phyloP scores from a whole-genome alignment of 306 rosid species.

The Benincasa hispida region DNA sequence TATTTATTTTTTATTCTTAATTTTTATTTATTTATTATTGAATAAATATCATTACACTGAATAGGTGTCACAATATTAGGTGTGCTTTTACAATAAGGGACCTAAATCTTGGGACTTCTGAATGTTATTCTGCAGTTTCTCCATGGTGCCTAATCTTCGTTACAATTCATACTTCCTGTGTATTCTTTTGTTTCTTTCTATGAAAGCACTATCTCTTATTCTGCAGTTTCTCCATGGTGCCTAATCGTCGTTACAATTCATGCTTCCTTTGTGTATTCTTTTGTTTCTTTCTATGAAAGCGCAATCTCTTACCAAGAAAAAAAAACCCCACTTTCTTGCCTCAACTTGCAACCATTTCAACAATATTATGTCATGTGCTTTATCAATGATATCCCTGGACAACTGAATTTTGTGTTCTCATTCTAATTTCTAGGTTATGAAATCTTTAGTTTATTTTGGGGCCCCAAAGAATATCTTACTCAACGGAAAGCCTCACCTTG shows the following conservation, averaged over 20 bases:
- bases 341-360: not conserved
- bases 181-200: too few species aligned
- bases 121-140: not conserved
- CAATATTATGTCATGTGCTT: not conserved
- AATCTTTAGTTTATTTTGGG: conserved; percentile 82
- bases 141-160: not conserved
- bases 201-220: not conserved
- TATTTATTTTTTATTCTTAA: too few species aligned
- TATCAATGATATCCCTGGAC: not conserved
- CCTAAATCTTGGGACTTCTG: not conserved
- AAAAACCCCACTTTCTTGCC: not conserved
- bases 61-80: not conserved
- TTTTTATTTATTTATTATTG: too few species aligned
- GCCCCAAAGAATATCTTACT: conserved; percentile 78
- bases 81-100: not conserved
- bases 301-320: not conserved
- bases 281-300: too few species aligned
- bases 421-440: conserved; percentile 52
- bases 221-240: not conserved
- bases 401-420: conserved; percentile 9
- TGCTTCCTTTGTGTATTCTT: not conserved
- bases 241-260: not conserved
- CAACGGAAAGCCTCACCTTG: conserved; percentile 89
- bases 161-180: not conserved
- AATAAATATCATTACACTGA: not conserved